phyloP scores from a whole-genome alignment of 768 basidiomycete genomes.

The Kwoniella bestiolae region DNA sequence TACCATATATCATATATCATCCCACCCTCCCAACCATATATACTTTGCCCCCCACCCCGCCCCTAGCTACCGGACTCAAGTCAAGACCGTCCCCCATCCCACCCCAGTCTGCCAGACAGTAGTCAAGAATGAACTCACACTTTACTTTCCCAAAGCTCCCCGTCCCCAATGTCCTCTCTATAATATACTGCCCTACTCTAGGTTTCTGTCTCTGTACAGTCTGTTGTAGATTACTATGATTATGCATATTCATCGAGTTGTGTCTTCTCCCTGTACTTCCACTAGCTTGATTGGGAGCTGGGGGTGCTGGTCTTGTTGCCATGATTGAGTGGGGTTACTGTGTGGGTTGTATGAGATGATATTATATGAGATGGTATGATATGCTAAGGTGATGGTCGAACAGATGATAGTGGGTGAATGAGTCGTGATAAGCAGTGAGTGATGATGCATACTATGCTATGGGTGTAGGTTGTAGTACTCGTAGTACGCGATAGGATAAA shows the following conservation, averaged over 20 bases:
- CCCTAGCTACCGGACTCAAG: neutral
- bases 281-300: conserved; percentile 29
- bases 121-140: conserved; percentile 66
- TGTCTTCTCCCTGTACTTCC: conserved; percentile 13
- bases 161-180: conserved; percentile 86
- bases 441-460: too few species aligned
- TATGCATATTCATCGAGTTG: conserved; percentile 3
- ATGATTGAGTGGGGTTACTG: conserved; percentile 18
- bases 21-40: neutral
- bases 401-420: too few species aligned
- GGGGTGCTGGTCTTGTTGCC: conserved; percentile 55
- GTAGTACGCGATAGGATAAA: neutral
- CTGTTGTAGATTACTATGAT: neutral
- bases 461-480: too few species aligned
- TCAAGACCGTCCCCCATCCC: neutral
- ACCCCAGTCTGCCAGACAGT: neutral
- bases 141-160: conserved; percentile 99
- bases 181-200: conserved; percentile 87
- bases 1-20: neutral
- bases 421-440: too few species aligned
- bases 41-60: neutral
- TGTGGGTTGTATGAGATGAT: neutral
- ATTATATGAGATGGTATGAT: too few species aligned
- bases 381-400: too few species aligned
- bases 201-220: conserved; percentile 58